Evolutionary conservation across 768 basidiomycete species (phyloP).

Genomic region (Mycena polygramma): DNA sequence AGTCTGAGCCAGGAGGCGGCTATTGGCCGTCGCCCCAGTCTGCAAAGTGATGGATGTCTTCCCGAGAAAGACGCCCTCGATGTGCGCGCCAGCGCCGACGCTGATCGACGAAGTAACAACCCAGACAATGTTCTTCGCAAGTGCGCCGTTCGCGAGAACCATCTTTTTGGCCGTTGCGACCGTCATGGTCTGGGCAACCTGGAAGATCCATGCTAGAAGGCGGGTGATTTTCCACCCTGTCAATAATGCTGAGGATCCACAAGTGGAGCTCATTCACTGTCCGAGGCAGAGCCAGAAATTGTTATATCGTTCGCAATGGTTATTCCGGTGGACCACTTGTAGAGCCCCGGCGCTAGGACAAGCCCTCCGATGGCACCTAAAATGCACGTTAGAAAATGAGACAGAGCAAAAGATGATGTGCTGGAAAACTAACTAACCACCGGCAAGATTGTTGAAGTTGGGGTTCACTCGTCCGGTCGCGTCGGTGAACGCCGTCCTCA

Average conservation of each 20-base stretch:
- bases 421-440: not conserved
- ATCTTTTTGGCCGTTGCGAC: not conserved
- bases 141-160: not conserved
- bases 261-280: not conserved
- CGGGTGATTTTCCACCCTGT: too few species aligned
- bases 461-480: conserved; percentile 3
- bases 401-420: too few species aligned
- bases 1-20: not conserved
- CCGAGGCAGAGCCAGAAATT: not conserved
- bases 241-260: not conserved
- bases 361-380: conserved; percentile 14
- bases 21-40: not conserved
- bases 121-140: not conserved
- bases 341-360: not conserved
- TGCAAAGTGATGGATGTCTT: not conserved
- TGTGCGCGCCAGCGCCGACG: not conserved
- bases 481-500: conserved; percentile 10
- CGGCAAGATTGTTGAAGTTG: not conserved
- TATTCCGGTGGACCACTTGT: not conserved
- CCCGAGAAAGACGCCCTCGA: not conserved
- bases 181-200: not conserved
- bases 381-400: too few species aligned
- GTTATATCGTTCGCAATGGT: not conserved
- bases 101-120: not conserved
- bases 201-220: not conserved